Conservation (phyloP, 169 alveolate genomes). For the Cystoisospora suis region DNA sequence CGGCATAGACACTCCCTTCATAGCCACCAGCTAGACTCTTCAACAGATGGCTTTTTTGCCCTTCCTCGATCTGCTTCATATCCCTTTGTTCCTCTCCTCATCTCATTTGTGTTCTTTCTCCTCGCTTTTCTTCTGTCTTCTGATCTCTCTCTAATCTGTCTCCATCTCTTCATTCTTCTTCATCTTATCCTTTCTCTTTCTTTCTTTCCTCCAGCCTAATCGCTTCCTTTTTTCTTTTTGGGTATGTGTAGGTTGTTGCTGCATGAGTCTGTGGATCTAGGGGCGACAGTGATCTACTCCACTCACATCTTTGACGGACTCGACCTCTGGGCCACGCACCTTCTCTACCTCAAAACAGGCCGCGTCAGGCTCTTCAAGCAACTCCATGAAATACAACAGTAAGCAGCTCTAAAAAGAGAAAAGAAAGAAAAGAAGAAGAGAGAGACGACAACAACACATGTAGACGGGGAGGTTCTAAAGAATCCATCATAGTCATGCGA, state of each 20-base stretch:
- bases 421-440: neutral
- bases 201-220: neutral
- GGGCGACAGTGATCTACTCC: conserved; percentile 47
- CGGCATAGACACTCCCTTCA: too few relatives aligned
- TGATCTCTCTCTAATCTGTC: neutral
- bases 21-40: neutral
- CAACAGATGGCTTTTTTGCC: neutral
- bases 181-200: neutral
- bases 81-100: neutral
- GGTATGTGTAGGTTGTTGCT: conserved; percentile 28
- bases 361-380: neutral
- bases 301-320: conserved; percentile 58
- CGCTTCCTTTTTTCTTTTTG: neutral
- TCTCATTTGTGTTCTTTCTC: neutral
- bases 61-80: neutral
- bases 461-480: neutral
- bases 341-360: conserved; percentile 56
- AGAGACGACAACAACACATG: neutral
- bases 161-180: neutral
- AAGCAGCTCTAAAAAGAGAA: neutral
- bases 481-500: neutral
- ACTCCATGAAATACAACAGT: conserved; percentile 17
- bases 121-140: neutral
- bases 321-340: conserved; percentile 51
- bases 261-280: neutral